These are phyloP conservation scores for Exophiala sideris DNA, from an alignment of 2,329 filamentous ascomycete species.

Conservation along the genomic window DNA sequence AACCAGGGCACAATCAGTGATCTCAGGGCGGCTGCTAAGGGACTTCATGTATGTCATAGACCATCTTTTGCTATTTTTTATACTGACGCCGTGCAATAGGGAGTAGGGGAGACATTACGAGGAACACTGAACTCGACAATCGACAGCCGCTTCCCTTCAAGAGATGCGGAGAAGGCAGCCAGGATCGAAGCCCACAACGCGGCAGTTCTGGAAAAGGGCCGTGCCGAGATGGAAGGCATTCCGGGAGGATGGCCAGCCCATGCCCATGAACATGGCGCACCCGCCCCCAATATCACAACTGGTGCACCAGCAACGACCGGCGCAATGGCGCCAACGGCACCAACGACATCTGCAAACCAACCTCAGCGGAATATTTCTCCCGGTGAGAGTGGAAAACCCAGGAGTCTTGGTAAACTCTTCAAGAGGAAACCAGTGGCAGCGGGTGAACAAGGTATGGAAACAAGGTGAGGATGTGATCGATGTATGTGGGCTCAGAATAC, in stretches of 20 bases:
- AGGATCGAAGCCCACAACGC: slow-evolving; percentile 21
- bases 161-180: slow-evolving; percentile 25
- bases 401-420: slow-evolving; percentile 20
- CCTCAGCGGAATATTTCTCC: neutral
- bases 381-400: slow-evolving; percentile 2
- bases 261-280: slow-evolving; percentile 7
- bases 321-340: neutral
- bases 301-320: too few relatives aligned
- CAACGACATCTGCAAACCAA: neutral
- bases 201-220: slow-evolving; percentile 18
- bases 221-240: slow-evolving; percentile 22
- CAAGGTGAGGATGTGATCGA: slow-evolving; percentile 4
- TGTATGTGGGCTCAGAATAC: slow-evolving; percentile 2
- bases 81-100: slow-evolving; percentile 9
- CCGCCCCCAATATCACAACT: neutral
- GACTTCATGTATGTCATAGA: slow-evolving; percentile 22
- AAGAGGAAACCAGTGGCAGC: slow-evolving; percentile 24
- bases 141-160: slow-evolving; percentile 22
- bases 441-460: slow-evolving; percentile 17
- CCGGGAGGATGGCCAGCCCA: slow-evolving; percentile 19
- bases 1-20: slow-evolving; percentile 24
- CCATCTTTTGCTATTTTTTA: too few relatives aligned
- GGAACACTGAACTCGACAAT: slow-evolving; percentile 25
- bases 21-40: slow-evolving; percentile 24
- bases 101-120: slow-evolving; percentile 27